Evolutionary conservation across 2,329 filamentous ascomycete genomes (phyloP), one percentile per base, ranked within the genome.

Genomic region (Penicillium sp.): DNA sequence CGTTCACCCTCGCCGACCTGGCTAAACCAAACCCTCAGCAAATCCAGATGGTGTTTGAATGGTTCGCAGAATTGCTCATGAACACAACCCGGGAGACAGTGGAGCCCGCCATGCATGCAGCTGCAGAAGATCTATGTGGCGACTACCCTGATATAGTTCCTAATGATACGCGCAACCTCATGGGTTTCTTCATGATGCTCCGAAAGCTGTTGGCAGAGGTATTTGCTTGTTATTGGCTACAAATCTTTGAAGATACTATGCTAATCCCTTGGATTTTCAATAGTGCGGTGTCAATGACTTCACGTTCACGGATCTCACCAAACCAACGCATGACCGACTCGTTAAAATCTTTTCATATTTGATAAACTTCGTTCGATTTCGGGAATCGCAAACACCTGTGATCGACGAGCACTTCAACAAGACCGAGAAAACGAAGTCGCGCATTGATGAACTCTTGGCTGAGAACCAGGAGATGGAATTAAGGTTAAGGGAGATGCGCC

Each of bases 311-410:
- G 94, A 99, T 72, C 79, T 99, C 6, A 93, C 95, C 71, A 89
- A 88, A 71, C 94, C 94, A 14, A 96, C 91, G 1, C 90, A 95
- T 69, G 88, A 90, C 54, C 89, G 94, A 41, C 82, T 97, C 13
- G 88, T 93, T 67, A 96, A 94, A 77, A 95, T 97, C 67, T 94
- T 99, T 72, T 96, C 90, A 61, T 97, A 97, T 74, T 84, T 97
- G 60, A 99, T 99, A 79, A 99, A 99, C 76, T 99, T 99, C 74
- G 92, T 97, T 63, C 87, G 94, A 49, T 99, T 97, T 76, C 89
- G 94, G 65, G 92, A 97, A 76, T 91, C 88, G 58, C 93, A 97
- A 74, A 95, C 91, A 1, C 79, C 80, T 36, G 85, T 94, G 29
- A 96, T 97, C 60, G 92, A 97, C 70, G 85, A 95, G 71, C 89